Base-by-base conservation (phyloP, 495 filamentous ascomycete genomes). In the Penicillium egyptiacum region DNA sequence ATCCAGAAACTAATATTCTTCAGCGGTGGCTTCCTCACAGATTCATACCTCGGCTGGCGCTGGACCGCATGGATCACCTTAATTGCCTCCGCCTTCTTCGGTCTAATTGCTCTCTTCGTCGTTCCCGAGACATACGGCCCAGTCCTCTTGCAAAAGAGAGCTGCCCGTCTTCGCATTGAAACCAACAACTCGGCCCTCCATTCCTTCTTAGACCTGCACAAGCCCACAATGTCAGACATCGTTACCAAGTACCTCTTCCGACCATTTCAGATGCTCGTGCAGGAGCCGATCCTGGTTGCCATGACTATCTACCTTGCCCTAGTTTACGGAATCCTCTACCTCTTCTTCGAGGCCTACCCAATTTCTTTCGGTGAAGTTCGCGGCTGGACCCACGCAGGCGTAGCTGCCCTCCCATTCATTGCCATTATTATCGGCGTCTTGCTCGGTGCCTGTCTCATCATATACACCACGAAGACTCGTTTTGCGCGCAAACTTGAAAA, bases 21-120 rank as follows among this genome's bases (percentile, higher is more conserved):
- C 26, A 53, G 59, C 5, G 84, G 82, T 28, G 80, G 78, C n/a
- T 87, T 85, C 64, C 75, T 86, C 48, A 79, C 76, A 5, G 72
- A 79, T 19, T 76, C 71, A 16, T 72, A 81, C 48, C 75, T 86
- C 2, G 79, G 77, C 53, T 88, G 86, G 86, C 73, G 83, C 35
- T 88, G 86, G 84, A 84, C 82, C 0, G 80, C 75, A 12, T 91
- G 81, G 79, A 77, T 88, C 39, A 84, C 81, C 5, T 59, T 82
- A n/a, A 86, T 90, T 56, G 72, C 83, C 40, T 74, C 72, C 0
- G 68, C 71, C 16, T 63, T 76, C 22, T 79, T 83, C 52, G 81
- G 81, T 39, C 55, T 78, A 1, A 40, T 81, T 19, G 71, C 77
- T 19, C 70, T 79, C 14, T 63, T 86, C 35, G 69, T 82, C 46